These are phyloP conservation scores for Phytophthora nicotianae DNA, from an alignment of 352 stramenopile species.

Conservation along the genomic window DNA sequence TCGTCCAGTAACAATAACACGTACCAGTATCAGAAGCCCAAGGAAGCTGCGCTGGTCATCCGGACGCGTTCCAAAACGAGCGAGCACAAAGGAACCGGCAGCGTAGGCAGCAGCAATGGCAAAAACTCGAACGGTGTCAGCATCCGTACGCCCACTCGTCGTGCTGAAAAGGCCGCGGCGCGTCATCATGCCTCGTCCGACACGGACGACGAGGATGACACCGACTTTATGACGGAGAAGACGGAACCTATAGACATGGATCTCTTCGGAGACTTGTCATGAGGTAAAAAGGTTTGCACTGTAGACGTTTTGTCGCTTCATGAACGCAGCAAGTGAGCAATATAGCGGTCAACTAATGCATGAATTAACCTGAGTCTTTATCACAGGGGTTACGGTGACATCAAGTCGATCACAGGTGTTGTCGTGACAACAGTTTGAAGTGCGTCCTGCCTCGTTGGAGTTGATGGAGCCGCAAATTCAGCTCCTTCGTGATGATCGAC, in stretches of 20 bases:
- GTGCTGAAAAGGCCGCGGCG: conserved; percentile 25
- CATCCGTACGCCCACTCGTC: conserved; percentile 52
- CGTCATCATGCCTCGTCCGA: conserved; percentile 54
- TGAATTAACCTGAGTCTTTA: neutral
- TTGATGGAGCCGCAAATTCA: conserved; percentile 6
- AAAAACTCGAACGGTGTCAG: conserved; percentile 57
- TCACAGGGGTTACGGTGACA: conserved; percentile 14
- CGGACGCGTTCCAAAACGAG: conserved; percentile 73
- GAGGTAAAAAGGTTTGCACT: conserved; percentile 10
- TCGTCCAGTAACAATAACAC: conserved; percentile 46
- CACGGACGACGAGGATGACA: conserved; percentile 79
- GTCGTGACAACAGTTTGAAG: neutral
- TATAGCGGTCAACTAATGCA: neutral
- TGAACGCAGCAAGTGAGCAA: conserved; percentile 6
- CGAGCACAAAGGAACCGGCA: conserved; percentile 53
- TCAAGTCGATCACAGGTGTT: conserved; percentile 12
- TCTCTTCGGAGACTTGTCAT: conserved; percentile 45
- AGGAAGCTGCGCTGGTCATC: conserved; percentile 80
- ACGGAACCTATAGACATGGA: conserved; percentile 50
- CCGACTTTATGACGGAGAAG: conserved; percentile 50
- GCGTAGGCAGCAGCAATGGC: conserved; percentile 57
- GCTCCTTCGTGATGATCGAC: neutral
- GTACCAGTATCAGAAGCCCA: conserved; percentile 75
- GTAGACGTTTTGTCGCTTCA: conserved; percentile 9
- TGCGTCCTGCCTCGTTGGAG: conserved; percentile 2